phyloP scores from a whole-genome alignment of 2,329 filamentous ascomycete species.

The Aspergillus carbonarius region DNA sequence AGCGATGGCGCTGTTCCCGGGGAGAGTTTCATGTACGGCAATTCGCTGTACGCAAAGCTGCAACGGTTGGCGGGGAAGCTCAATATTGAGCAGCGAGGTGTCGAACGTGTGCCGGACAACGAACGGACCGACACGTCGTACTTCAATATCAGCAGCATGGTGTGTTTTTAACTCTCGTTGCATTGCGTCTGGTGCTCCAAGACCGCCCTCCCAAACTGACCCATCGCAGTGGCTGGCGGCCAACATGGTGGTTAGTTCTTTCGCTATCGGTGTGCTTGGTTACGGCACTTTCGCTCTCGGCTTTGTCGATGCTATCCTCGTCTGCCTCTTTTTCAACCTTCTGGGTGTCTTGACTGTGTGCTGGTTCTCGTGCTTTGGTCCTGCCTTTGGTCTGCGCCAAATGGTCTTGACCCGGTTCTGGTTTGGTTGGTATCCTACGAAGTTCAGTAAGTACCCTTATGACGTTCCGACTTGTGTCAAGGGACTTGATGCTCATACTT shows the following conservation, averaged over 20 bases:
- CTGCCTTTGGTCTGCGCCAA: constrained; percentile 71
- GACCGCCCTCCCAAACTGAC: constrained; percentile 24
- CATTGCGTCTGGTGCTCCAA: constrained; percentile 11
- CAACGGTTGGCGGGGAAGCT: constrained; percentile 65
- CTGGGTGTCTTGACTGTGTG: constrained; percentile 70
- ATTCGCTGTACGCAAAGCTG: constrained; percentile 56
- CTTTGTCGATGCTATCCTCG: constrained; percentile 70
- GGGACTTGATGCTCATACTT: not conserved
- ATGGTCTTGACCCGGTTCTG: constrained; percentile 78
- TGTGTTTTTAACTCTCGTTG: constrained; percentile 42
- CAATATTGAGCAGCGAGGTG: constrained; percentile 71
- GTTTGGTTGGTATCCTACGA: constrained; percentile 71
- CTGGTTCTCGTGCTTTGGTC: constrained; percentile 76
- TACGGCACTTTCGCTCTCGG: constrained; percentile 68
- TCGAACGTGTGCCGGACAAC: constrained; percentile 70
- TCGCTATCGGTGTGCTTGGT: constrained; percentile 71
- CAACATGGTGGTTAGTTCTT: constrained; percentile 75
- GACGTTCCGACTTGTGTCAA: not conserved
- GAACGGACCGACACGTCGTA: constrained; percentile 66
- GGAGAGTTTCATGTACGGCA: constrained; percentile 59
- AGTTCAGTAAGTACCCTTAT: constrained; percentile 55
- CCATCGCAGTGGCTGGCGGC: constrained; percentile 67
- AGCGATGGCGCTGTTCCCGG: constrained; percentile 54
- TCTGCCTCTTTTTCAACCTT: constrained; percentile 73
- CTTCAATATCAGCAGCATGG: constrained; percentile 69